These are phyloP conservation scores for Hericium coralloides DNA, from an alignment of 768 basidiomycete species.

Conservation along the genomic window DNA sequence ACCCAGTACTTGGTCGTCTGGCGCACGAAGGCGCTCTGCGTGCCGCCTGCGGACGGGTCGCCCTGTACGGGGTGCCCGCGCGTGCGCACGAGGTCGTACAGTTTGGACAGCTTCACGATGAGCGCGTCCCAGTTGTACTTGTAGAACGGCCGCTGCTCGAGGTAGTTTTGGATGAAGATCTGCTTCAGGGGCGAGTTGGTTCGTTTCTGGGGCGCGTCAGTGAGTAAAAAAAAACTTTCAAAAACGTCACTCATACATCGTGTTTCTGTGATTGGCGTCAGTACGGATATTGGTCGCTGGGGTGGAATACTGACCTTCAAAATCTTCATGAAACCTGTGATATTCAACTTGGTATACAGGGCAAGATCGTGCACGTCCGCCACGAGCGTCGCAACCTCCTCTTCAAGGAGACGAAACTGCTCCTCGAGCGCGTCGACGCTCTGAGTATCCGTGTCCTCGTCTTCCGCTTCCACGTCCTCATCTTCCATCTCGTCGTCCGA, in stretches of 20 bases:
- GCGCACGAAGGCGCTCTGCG: slow-evolving; percentile 94
- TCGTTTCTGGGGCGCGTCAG: slow-evolving; percentile 63
- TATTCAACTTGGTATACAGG: slow-evolving; percentile 92
- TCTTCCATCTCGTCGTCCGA: slow-evolving; percentile 41
- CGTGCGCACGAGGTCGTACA: slow-evolving; percentile 93
- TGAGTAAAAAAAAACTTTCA: background rate
- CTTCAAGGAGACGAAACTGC: slow-evolving; percentile 79
- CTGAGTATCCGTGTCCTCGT: slow-evolving; percentile 36
- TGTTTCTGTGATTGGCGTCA: slow-evolving; percentile 60
- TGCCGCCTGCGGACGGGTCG: slow-evolving; percentile 90
- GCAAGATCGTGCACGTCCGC: slow-evolving; percentile 90
- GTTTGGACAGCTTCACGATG: slow-evolving; percentile 90
- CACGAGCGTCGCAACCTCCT: slow-evolving; percentile 90
- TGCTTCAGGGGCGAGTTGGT: slow-evolving; percentile 76
- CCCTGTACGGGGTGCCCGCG: slow-evolving; percentile 91
- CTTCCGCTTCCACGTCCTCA: slow-evolving; percentile 41
- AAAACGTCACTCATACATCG: slow-evolving; percentile 45
- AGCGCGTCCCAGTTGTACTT: slow-evolving; percentile 94
- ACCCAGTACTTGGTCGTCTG: slow-evolving; percentile 99
- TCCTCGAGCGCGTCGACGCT: slow-evolving; percentile 76
- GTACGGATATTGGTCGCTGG: background rate
- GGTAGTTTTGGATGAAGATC: slow-evolving; percentile 82
- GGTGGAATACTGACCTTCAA: slow-evolving; percentile 55
- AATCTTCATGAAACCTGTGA: slow-evolving; percentile 98
- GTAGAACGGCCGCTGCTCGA: slow-evolving; percentile 94